Base-by-base conservation (phyloP, 192 early-diverging fungal species). In the Podila horticola region DNA sequence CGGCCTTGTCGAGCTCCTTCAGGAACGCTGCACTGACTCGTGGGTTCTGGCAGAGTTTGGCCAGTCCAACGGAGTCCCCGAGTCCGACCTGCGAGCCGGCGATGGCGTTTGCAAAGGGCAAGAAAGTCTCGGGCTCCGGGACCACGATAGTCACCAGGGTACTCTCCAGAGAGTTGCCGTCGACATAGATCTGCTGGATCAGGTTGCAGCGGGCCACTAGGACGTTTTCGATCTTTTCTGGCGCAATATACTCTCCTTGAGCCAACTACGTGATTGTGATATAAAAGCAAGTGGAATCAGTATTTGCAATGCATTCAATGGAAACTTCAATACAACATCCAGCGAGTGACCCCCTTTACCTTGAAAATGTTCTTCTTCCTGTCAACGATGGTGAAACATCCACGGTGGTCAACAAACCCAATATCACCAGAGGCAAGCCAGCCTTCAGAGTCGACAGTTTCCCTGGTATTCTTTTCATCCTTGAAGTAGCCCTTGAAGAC, bases 241-340 rank as follows among this genome's bases (percentile, higher is more conserved):
- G 95, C 0, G 96, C 94, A 79, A 98, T 90, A 83, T 97, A 97
- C 85, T 95, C 94, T 63, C 95, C 95, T 77, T 95, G 92, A 15
- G 74, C 71, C 65, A 82, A n/a, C n/a, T n/a, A n/a, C n/a, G n/a
- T n/a, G n/a, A n/a, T n/a, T n/a, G n/a, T n/a, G n/a, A n/a, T n/a
- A n/a, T n/a, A n/a, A n/a, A n/a, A n/a, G 50, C 57, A 52, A 33
- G 71, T 49, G 94, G 91, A 28, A 90, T 75, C 15, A 48, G 5
- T 45, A 15, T 13, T 17, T 11, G 31, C 3, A 5, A 5, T 30
- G 36, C n/a, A 24, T 58, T 64, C 19, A 4, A 45, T 52, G 3
- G 13, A 12, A 28, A 15, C 10, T 22, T 5, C 38, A 19, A 4
- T 29, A 5, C 20, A 65, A 33, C 36, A 33, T 19, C 0, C 24